Base-by-base conservation (phyloP, 2,329 filamentous ascomycete species). In the Ophiostoma quercus region DNA sequence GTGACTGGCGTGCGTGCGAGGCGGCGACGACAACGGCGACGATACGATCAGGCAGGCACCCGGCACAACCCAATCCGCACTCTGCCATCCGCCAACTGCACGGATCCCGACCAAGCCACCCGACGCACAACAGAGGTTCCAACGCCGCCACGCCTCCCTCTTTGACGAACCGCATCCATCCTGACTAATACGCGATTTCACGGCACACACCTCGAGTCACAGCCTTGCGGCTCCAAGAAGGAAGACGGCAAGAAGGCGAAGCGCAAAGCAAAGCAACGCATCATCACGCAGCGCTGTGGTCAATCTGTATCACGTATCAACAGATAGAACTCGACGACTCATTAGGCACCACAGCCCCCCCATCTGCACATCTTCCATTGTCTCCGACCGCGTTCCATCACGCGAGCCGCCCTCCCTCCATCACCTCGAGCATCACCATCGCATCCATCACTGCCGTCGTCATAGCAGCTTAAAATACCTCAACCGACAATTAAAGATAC, bases 31-130 rank as follows among this genome's bases (percentile, higher is more conserved):
- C 25, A 62, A 62, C 57, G 57, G 57, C 22, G 57, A 62, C 57
- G 57, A 32, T 62, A 62, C 57, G 22, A 25, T 57, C 25, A 62
- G n/a, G 57, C 57, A 62, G 57, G 57, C 25, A 62, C 25, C 57
- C 57, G 57, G 14, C 25, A 62, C 57, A 62, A 32, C 57, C 12
- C 34, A 34, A 34, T 34, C 8, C 34, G 8, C 34, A 34, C 34
- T 2, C 39, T 14, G 39, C 51, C 8, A 25, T 25, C n/a, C 51
- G 8, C 47, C 29, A 22, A 29, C 54, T 60, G 54, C 25, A 62
- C 57, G 57, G 57, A 14, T 14, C 22, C 8, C 25, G 25, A 60
- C 57, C 11, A 62, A 25, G 6, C 57, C 57, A 62, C 25, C 51
- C 25, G 25, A 32, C 22, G 57, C 32, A 16, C 51, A 25, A 57